phyloP scores from a whole-genome alignment of 2,329 filamentous ascomycete species.

The Alternaria atra region DNA sequence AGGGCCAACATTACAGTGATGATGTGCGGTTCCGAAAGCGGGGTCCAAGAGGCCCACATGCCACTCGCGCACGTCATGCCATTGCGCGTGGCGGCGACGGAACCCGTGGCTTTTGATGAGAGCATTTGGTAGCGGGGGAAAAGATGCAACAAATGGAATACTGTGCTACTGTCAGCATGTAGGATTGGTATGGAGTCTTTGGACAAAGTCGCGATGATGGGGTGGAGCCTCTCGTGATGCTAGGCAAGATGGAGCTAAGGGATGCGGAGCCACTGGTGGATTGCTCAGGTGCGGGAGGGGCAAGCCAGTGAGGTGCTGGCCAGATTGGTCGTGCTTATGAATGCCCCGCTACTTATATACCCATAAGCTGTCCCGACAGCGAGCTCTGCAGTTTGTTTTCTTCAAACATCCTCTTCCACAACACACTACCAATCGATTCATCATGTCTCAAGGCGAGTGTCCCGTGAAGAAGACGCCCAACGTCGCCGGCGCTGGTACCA shows the following conservation, averaged over 20 bases:
- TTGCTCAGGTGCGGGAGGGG: constrained; percentile 26
- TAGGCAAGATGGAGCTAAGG: constrained; percentile 30
- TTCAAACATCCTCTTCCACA: constrained; percentile 12
- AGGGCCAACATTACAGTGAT: constrained; percentile 3
- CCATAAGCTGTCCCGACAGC: constrained; percentile 16
- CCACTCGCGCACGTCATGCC: not conserved
- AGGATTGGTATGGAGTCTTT: not conserved
- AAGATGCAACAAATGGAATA: not conserved
- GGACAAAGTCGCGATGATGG: constrained; percentile 15
- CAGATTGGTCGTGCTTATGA: constrained; percentile 40
- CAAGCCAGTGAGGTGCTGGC: constrained; percentile 32
- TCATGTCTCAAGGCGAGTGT: constrained; percentile 48
- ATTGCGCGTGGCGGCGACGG: not conserved
- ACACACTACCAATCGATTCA: constrained; percentile 30
- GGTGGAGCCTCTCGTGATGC: constrained; percentile 18
- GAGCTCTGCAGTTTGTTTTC: constrained; percentile 13
- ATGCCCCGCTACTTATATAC: constrained; percentile 39
- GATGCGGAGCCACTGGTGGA: constrained; percentile 31
- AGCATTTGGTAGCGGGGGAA: not conserved
- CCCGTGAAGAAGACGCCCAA: constrained; percentile 46
- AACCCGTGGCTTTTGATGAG: not conserved
- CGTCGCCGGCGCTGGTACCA: constrained; percentile 68
- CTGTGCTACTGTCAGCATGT: not conserved
- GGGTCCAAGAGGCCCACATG: constrained; percentile 25
- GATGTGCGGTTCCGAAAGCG: constrained; percentile 27